Percentiles rank a stretch among this genome's conserved stretches.
Evolutionary conservation across 2,329 filamentous ascomycete genomes (phyloP).

Genomic region (Ophiostoma populinum): DNA sequence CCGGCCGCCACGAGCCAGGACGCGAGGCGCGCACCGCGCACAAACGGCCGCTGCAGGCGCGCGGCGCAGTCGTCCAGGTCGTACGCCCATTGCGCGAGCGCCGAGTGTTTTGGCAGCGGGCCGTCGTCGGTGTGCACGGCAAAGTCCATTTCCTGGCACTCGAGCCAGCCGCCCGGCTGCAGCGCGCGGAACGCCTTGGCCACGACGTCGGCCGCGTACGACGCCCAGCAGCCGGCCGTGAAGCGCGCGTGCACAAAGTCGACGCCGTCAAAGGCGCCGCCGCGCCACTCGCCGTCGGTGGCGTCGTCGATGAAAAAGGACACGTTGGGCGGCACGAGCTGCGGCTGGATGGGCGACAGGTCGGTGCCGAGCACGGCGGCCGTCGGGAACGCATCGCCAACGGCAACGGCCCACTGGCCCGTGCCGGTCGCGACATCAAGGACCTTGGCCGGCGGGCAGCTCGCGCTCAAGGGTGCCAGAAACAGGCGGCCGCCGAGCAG

Average conservation of each 20-base stretch:
- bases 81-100: conserved; percentile 11
- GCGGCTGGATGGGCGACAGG: conserved; percentile 49
- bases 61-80: conserved; percentile 11
- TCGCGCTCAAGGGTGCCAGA: conserved; percentile 16
- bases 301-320: conserved; percentile 58
- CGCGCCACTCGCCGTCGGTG: conserved; percentile 28
- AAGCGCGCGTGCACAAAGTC: conserved; percentile 37
- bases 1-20: conserved; percentile 15
- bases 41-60: conserved; percentile 11
- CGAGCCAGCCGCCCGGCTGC: conserved; percentile 35
- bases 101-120: conserved; percentile 11
- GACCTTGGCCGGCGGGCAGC: conserved; percentile 15
- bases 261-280: conserved; percentile 25
- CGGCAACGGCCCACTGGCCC: conserved; percentile 50
- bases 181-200: conserved; percentile 31
- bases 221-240: conserved; percentile 31
- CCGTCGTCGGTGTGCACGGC: conserved; percentile 14
- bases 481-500: conserved; percentile 17
- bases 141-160: conserved; percentile 31
- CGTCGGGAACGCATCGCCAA: conserved; percentile 43
- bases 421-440: conserved; percentile 31
- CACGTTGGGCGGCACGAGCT: conserved; percentile 52
- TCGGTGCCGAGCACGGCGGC: conserved; percentile 45
- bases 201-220: conserved; percentile 32
- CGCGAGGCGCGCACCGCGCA: conserved; percentile 11